Conservation (phyloP, 2,329 filamentous ascomycete genomes). For the Leptoxyphium fumago region DNA sequence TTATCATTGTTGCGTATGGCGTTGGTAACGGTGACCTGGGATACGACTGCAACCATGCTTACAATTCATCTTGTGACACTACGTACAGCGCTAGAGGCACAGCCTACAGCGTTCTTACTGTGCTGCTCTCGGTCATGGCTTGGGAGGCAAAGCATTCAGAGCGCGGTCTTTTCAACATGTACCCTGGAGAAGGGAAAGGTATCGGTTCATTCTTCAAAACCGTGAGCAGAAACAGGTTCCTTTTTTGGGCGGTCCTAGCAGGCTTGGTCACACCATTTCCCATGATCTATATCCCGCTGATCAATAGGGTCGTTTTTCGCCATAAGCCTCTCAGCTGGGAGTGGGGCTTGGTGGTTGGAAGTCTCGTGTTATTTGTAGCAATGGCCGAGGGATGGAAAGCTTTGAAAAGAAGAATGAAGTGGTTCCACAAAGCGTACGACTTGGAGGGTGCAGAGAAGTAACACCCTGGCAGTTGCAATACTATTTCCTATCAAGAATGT, state of each 20-base stretch:
- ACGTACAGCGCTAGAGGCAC: slow-evolving; percentile 32
- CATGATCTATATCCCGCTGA: slow-evolving; percentile 30
- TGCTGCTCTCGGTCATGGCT: slow-evolving; percentile 31
- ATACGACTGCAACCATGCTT: slow-evolving; percentile 29
- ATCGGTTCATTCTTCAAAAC: slow-evolving; percentile 21
- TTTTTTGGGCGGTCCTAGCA: slow-evolving; percentile 25
- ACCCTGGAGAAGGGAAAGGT: slow-evolving; percentile 19
- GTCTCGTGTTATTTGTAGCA: slow-evolving; percentile 25
- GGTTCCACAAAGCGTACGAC: neutral
- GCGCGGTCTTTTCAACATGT: slow-evolving; percentile 30
- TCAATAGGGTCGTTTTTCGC: slow-evolving; percentile 32
- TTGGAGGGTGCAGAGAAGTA: too few species aligned
- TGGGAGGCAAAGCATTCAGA: slow-evolving; percentile 34
- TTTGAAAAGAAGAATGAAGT: slow-evolving; percentile 20
- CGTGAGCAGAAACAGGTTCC: slow-evolving; percentile 22
- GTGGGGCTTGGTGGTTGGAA: slow-evolving; percentile 30
- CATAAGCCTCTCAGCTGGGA: slow-evolving; percentile 30
- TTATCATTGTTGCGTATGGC: slow-evolving; percentile 30
- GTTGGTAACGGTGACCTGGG: slow-evolving; percentile 28
- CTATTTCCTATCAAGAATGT: too few species aligned
- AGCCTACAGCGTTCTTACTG: slow-evolving; percentile 30
- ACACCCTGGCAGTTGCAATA: too few species aligned
- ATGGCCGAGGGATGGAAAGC: slow-evolving; percentile 33
- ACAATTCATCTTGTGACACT: slow-evolving; percentile 26
- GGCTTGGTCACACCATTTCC: slow-evolving; percentile 29